phyloP scores from a whole-genome alignment of 495 filamentous ascomycete genomes.

The Cercophora newfieldiana region DNA sequence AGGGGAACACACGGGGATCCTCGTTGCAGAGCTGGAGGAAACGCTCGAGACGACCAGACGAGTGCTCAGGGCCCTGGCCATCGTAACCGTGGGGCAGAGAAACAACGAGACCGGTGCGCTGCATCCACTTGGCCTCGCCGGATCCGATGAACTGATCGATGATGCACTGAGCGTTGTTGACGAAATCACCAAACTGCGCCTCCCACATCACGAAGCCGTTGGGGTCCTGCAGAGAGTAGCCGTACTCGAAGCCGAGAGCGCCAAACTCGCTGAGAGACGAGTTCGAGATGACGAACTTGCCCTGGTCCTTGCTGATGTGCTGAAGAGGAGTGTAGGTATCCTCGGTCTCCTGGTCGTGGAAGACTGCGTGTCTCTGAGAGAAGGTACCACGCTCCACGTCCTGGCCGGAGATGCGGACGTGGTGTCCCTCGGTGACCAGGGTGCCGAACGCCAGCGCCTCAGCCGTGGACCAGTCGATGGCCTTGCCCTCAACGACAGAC shows the following conservation, averaged over 20 bases:
- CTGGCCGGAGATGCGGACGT: conserved; percentile 95
- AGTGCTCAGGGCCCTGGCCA: conserved; percentile 97
- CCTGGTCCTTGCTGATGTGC: conserved; percentile 84
- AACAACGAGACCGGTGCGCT: conserved; percentile 91
- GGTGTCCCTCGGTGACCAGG: conserved; percentile 86
- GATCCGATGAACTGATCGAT: conserved; percentile 98
- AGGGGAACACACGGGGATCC: conserved; percentile 89
- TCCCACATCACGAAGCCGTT: conserved; percentile 99
- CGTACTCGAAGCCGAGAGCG: conserved; percentile 95
- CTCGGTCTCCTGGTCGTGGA: conserved; percentile 96
- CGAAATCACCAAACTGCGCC: conserved; percentile 98
- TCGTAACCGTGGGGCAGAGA: conserved; percentile 97
- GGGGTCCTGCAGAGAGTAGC: conserved; percentile 94
- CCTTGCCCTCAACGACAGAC: conserved; percentile 87
- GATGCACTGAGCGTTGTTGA: conserved; percentile 98
- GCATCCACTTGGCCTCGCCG: conserved; percentile 97
- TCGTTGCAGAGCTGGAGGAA: conserved; percentile 98
- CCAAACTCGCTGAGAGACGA: conserved; percentile 96
- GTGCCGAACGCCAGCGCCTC: conserved; percentile 95
- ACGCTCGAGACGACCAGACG: conserved; percentile 94
- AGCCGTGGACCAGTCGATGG: conserved; percentile 96
- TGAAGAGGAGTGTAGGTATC: conserved; percentile 89
- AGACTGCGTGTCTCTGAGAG: conserved; percentile 94
- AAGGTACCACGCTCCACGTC: conserved; percentile 99
- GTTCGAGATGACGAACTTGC: conserved; percentile 93